Evolutionary conservation across 371 early-diverging fungal genomes (phyloP), one percentile per base, ranked within the genome.

Genomic region (Lichtheimia ornata): DNA sequence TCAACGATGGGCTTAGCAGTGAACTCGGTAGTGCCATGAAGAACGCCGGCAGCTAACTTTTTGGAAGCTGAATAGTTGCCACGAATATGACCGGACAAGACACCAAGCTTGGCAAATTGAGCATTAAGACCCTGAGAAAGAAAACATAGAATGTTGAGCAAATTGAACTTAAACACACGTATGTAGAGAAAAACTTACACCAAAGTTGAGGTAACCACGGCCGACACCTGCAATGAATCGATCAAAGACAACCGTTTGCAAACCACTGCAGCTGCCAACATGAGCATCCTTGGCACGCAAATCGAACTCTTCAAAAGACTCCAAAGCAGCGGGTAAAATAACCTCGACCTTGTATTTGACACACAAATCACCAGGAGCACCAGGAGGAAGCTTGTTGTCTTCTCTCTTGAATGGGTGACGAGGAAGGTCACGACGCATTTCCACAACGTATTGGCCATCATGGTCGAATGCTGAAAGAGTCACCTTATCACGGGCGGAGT

Each of bases 221-320:
- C 66, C 66, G 28, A 66, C 53, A 53, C 66, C 66, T 25, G 66
- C 66, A 40, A 27, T 24, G 61, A 66, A 61, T 30, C 58, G 47
- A 27, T 50, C 61, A 66, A 66, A 66, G 11, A 24, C 42, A 15
- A 66, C 20, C 4, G 13, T 40, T n/a, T 50, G 17, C 30, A 66
- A 50, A 15, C 52, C 53, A 4, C 9, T 42, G 40, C 56, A 55
- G 35, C 61, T 54, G 6, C 53, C 35, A 17, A 66, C 47, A n/a
- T 52, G 45, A n/a, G 41, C 66, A 40, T 50, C 42, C 12, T 56
- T 53, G 25, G 44, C 53, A 27, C 58, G 61, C 2, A 66, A 35
- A 40, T 66, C 54, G 18, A 66, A 30, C 3, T 44, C 52, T 22
- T 66, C 66, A 24, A 54, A 66, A 9, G 35, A 22, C 18, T 66